Conservation (phyloP, 2,329 filamentous ascomycete genomes). For the Pseudopithomyces maydicus region DNA sequence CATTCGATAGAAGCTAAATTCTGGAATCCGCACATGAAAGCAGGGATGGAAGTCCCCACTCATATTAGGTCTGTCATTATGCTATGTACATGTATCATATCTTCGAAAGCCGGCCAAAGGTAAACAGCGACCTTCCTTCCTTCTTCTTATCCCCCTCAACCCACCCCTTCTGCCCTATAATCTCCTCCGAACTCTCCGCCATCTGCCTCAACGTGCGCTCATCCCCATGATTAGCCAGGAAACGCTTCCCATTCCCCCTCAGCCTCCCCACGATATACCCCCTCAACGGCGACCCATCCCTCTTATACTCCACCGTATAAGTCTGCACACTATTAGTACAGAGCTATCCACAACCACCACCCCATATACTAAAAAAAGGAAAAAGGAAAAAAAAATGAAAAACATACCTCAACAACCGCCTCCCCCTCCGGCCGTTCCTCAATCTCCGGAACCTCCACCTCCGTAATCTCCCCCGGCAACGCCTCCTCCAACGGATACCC, state of each 20-base stretch:
- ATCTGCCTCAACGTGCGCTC: conserved; percentile 54
- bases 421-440: conserved; percentile 54
- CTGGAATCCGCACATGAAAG: too few relatives aligned
- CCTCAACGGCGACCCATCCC: conserved; percentile 54
- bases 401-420: conserved; percentile 58
- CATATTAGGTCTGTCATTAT: too few relatives aligned
- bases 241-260: conserved; percentile 52
- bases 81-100: conserved; percentile 10
- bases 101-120: conserved; percentile 26
- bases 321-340: too few relatives aligned
- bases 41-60: too few relatives aligned
- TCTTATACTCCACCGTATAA: conserved; percentile 63
- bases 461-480: conserved; percentile 40
- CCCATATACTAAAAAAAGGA: background rate
- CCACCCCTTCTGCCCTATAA: conserved; percentile 55
- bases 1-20: too few relatives aligned
- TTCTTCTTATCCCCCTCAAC: conserved; percentile 44
- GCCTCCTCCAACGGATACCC: conserved; percentile 57
- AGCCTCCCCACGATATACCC: conserved; percentile 61
- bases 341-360: conserved; percentile 4
- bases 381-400: background rate
- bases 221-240: conserved; percentile 63
- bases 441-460: conserved; percentile 47
- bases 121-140: conserved; percentile 36
- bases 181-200: conserved; percentile 51